Evolutionary conservation across 768 basidiomycete genomes (phyloP).

Genomic region (Mycena vulgaris): DNA sequence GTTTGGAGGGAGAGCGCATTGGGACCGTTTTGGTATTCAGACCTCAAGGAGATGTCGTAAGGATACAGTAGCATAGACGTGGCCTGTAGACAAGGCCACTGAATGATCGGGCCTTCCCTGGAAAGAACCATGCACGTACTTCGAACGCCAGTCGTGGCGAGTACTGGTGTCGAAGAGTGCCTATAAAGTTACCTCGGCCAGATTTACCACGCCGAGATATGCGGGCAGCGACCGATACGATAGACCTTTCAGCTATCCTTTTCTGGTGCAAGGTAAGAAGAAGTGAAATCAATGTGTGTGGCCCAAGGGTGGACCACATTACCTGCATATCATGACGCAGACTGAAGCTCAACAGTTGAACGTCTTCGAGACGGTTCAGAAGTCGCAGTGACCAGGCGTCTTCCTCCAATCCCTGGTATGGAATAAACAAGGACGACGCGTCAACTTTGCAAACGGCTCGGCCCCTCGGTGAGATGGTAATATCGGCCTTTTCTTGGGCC

Average conservation of each 20-base stretch:
- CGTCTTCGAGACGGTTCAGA: conserved; percentile 53
- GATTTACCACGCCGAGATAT: conserved; percentile 48
- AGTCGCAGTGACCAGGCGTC: conserved; percentile 46
- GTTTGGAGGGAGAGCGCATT: conserved; percentile 55
- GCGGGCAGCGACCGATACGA: conserved; percentile 56
- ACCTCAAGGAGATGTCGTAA: conserved; percentile 57
- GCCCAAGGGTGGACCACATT: conserved; percentile 36
- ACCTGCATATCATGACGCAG: conserved; percentile 65
- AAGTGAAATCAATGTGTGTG: conserved; percentile 31
- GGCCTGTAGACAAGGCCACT: conserved; percentile 50
- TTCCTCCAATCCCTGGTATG: conserved; percentile 48
- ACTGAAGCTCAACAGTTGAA: conserved; percentile 52
- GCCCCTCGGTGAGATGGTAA: conserved; percentile 62
- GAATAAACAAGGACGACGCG: conserved; percentile 63
- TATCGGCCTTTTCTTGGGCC: conserved; percentile 54
- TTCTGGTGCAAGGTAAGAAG: conserved; percentile 56
- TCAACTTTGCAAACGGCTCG: conserved; percentile 62
- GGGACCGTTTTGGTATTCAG: conserved; percentile 63
- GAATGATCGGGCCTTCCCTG: conserved; percentile 36
- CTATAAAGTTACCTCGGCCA: conserved; percentile 64
- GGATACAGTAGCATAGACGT: conserved; percentile 58
- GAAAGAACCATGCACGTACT: conserved; percentile 50
- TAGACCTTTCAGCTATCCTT: conserved; percentile 62
- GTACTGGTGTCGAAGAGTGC: conserved; percentile 83
- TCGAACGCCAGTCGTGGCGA: conserved; percentile 73